Conservation (phyloP, 345 rosid genomes). For the Barbarea vulgaris region DNA sequence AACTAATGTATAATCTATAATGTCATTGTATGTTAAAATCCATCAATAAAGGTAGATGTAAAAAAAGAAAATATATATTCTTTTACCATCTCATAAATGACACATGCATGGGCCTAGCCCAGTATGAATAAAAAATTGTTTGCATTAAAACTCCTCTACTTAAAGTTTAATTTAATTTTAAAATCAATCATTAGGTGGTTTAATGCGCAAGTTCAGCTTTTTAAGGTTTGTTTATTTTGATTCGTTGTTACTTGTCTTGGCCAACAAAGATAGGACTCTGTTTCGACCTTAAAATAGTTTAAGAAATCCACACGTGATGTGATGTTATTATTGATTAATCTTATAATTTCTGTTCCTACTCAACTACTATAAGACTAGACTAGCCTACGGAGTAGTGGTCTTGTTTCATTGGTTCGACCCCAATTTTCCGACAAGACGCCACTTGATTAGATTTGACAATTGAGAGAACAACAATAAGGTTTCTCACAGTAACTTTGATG, state of each 20-base stretch:
- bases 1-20: neutral
- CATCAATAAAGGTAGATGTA: neutral
- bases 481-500: constrained; percentile 11
- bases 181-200: constrained; percentile 23
- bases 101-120: constrained; percentile 31
- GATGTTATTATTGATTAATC: constrained; percentile 12
- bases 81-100: neutral
- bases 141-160: neutral
- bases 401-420: constrained; percentile 14
- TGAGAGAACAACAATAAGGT: neutral
- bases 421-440: constrained; percentile 31
- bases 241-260: constrained; percentile 28
- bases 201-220: constrained; percentile 8
- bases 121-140: neutral
- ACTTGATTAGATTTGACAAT: constrained; percentile 16
- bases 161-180: neutral
- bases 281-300: constrained; percentile 12
- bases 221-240: constrained; percentile 28
- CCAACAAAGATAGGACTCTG: constrained; percentile 19
- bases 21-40: neutral
- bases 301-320: constrained; percentile 20
- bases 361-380: constrained; percentile 10
- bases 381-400: constrained; percentile 19
- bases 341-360: constrained; percentile 5
- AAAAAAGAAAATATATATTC: neutral